phyloP scores from a whole-genome alignment of 108 stramenopile species.

The Parietichytrium sp. region DNA sequence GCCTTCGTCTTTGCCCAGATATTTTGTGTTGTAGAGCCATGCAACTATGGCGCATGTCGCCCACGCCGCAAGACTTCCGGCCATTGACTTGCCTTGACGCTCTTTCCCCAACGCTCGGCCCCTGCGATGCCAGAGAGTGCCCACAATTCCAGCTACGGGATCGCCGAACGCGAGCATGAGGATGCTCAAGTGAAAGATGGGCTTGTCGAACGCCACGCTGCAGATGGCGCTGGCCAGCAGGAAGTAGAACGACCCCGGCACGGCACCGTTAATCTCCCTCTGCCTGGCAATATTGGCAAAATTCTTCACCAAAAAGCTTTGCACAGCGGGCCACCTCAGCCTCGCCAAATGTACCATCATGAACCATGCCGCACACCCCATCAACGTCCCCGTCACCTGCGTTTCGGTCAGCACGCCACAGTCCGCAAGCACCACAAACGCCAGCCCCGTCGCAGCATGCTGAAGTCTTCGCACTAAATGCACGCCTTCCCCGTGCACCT shows the following conservation, averaged over 20 bases:
- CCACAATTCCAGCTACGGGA: neutral
- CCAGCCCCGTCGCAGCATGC: constrained; percentile 1
- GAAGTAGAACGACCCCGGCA: neutral
- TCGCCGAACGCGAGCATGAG: constrained; percentile 10
- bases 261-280: neutral
- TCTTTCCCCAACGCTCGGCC: neutral
- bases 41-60: neutral
- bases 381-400: neutral
- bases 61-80: neutral
- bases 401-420: neutral
- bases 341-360: neutral
- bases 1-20: neutral
- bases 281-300: neutral
- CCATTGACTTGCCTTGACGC: neutral
- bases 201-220: neutral
- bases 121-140: neutral
- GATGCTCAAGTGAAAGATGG: neutral
- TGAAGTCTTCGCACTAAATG: neutral
- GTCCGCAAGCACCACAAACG: neutral
- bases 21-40: neutral
- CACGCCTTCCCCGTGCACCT: too few relatives aligned
- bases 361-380: constrained; percentile 14
- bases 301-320: neutral
- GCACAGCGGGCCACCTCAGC: neutral
- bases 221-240: constrained; percentile 11